Base-by-base conservation (phyloP, 192 early-diverging fungal species). In the Entomortierella parvispora region DNA sequence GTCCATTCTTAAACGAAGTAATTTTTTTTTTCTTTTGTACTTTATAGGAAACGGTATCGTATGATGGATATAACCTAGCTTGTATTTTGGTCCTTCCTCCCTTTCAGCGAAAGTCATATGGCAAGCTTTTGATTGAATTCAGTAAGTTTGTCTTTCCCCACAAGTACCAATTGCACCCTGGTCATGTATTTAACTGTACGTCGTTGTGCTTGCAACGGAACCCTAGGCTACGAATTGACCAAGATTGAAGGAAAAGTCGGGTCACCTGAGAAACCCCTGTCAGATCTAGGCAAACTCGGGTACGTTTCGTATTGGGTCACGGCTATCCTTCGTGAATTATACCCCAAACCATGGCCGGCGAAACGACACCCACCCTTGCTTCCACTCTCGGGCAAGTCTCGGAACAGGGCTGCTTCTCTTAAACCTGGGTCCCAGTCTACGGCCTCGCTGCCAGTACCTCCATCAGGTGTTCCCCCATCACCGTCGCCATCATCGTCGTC, bases 61-160 rank as follows among this genome's bases (percentile, higher is more conserved):
- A 89, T 42, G 94, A 95, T 43, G 84, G 85, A 47, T 94, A 94
- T 79, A 97, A 97, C 60, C 71, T 98, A 22, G 94, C 96, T 0
- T 98, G 96, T 75, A 96, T 98, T 42, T 62, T 96, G 62, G 85
- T 92, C 17, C 82, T 98, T 0, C 96, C 96, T 33, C 93, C 93
- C 6, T 93, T 89, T 69, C 95, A 96, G 61, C 83, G 91, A 29
- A 91, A 92, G 68, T 92, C 91, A 17, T 95, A 94, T 68, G 95
- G 95, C 4, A 86, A 91, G 56, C 68, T 95, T 49, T 78, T 98
- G 28, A 97, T 98, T 53, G 96, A 96, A 77, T 87, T 96, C 40
- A 96, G 96, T 94, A 85, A 86, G 90, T 85, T 47, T 1, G 12
- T 40, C 37, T 40, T 12, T 28, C 33, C 28, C 15, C 2, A 15